Evolutionary conservation across 2,329 filamentous ascomycete genomes (phyloP), one percentile per base, ranked within the genome.

Genomic region (Diaporthe destruens): DNA sequence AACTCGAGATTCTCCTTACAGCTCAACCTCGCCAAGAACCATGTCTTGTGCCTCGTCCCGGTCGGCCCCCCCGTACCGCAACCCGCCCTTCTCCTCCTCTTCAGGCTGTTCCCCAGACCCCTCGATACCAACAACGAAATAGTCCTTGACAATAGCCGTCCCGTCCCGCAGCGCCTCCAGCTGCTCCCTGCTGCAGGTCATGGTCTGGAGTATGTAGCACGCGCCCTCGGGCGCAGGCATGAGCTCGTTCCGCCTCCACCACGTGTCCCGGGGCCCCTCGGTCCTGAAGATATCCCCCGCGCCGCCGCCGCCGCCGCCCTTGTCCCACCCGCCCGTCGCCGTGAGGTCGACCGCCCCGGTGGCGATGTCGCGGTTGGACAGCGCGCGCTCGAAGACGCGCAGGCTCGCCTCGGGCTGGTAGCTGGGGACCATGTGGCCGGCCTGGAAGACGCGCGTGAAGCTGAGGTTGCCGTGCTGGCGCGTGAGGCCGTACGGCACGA

Each of bases 391-490:
- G 74, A 88, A 89, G 54, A 87, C 80, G 65, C 82, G 80, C 74
- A 86, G 80, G 0, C 83, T 76, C 0, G 85, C 84, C 55, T 83
- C 78, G 4, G 86, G 86, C 78, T 88, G 86, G 73, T 85, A 85
- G 42, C 81, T 85, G 0, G 85, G 84, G 2, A 86, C 84, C 76
- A 87, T 84, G 75, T 90, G 88, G 0, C 88, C 88, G 3, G 88
- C 84, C 75, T 89, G 83, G 75, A 87, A 89, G 16, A 90, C 84
- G 0, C 88, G 83, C 11, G 85, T 86, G 77, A 90, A 90, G 3
- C 86, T 87, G 55, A 90, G 84, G 73, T 92, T 92, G 2, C 90
- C 91, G 74, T 87, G 89, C 78, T 94, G 91, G 1, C 91, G 85
- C 0, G 92, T 91, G 57, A 88, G 86, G 12, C 92, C 92, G 34